Percentiles rank a stretch among this genome's conserved stretches.
These are phyloP conservation scores for Wickerhamiella galacta DNA, from an alignment of 805 yeast species.

Conservation along the genomic window DNA sequence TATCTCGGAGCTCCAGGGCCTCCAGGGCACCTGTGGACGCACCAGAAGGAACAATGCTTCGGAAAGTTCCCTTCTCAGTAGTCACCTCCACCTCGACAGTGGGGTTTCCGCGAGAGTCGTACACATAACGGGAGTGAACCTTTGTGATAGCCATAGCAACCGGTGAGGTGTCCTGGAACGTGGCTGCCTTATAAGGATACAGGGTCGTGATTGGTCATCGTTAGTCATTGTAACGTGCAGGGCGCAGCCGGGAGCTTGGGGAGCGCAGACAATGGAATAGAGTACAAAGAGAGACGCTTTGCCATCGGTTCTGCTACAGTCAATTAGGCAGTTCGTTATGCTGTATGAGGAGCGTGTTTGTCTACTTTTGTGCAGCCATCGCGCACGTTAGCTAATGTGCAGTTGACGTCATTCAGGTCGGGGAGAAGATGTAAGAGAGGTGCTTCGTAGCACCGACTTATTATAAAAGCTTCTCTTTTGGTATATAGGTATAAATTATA, in stretches of 20 bases:
- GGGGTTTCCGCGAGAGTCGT: constrained; percentile 99
- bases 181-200: neutral
- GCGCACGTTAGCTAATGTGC: no score
- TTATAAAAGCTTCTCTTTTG: no score
- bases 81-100: constrained; percentile 95
- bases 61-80: constrained; percentile 86
- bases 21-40: constrained; percentile 99
- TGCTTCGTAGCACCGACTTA: no score
- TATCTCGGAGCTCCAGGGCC: constrained; percentile 97
- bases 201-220: neutral
- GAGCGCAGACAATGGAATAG: no score
- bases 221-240: neutral
- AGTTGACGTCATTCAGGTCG: no score
- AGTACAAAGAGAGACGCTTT: no score
- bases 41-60: constrained; percentile 98
- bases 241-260: neutral
- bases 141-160: constrained; percentile 66
- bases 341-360: no score
- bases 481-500: no score
- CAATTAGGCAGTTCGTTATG: no score
- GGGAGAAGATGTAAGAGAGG: no score
- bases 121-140: constrained; percentile 87
- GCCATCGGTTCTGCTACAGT: no score
- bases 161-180: neutral
- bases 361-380: no score